A percentile compares a stretch with the other conserved stretches of the same genome.
These are phyloP conservation scores for Paraglomus occultum DNA, from an alignment of 192 early-diverging fungal species.

Conservation along the genomic window DNA sequence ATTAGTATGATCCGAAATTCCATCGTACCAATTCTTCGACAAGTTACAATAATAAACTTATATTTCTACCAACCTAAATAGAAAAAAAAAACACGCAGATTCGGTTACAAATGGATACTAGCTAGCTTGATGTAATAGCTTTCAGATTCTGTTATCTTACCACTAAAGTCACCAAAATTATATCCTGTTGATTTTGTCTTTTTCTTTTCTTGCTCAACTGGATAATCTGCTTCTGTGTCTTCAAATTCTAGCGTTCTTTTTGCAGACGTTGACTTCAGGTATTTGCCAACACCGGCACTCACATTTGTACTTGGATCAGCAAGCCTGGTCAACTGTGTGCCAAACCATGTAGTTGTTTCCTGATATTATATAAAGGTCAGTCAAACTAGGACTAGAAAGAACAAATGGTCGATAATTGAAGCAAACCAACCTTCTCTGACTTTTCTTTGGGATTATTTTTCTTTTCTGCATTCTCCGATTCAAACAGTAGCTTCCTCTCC, in stretches of 20 bases:
- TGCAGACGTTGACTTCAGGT: constrained; percentile 41
- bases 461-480: constrained; percentile 39
- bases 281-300: constrained; percentile 61
- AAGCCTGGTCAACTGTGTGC: constrained; percentile 48
- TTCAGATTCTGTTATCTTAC: not conserved
- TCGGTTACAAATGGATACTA: no score
- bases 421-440: constrained; percentile 41
- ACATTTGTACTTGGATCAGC: constrained; percentile 32
- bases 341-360: constrained; percentile 74
- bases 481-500: constrained; percentile 61
- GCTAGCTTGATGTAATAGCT: no score
- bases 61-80: no score
- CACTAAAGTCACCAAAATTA: constrained; percentile 48
- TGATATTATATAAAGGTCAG: constrained; percentile 15
- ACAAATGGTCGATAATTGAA: not conserved
- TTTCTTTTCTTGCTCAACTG: constrained; percentile 2
- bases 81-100: no score
- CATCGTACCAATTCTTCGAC: no score
- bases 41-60: no score
- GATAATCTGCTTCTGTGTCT: not conserved
- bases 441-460: constrained; percentile 45
- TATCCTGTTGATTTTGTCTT: constrained; percentile 21
- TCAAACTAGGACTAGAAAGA: not conserved
- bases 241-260: constrained; percentile 24
- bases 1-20: no score